Evolutionary conservation across 108 stramenopile species (phyloP), one percentile per base, ranked within the genome.

Genomic region (Poteriospumella lacustris): DNA sequence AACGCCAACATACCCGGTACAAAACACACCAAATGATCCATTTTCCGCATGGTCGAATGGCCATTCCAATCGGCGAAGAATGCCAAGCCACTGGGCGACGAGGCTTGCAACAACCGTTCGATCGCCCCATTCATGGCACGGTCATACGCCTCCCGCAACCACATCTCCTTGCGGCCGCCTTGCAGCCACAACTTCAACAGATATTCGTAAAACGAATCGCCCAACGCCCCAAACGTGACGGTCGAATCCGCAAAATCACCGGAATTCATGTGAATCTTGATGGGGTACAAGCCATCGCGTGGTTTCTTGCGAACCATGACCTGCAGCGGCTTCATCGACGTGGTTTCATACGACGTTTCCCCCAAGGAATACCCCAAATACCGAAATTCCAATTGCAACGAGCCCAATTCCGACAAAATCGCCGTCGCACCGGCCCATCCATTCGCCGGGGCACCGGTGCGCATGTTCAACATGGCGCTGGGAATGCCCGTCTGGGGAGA

Each of bases 1-100:
- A 88, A 70, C 15, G 87, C 85, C 0, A 87, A 29, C 44, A 80
- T 75, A n/a, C 92, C 96, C 9, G 93, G 93, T 83, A 96, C 88
- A 81, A 96, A 97, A 78, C 97, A 98, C 1, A 87, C 94, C 39
- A 97, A 82, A 78, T 97, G 96, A 76, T 95, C 93, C 89, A 94
- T 91, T 75, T 95, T 94, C 38, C 87, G 84, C 68, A 89, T 82
- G 68, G 90, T 39, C 5, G 58, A 59, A 0, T 82, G 77, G 59
- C 73, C 76, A 44, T 82, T 59, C 12, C 36, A 44, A 68, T 94
- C 93, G 62, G 91, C 91, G 83, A 95, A 85, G 78, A 91, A 95
- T 2, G 89, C 81, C 33, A 95, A 78, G 3, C 87, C 92, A 44
- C 87, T 86, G 1, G 92, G 92, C 0, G 47, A 80, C 58, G 90